These are phyloP conservation scores for Puccinia polysora DNA, from an alignment of 1,284 basidiomycete species.

Conservation along the genomic window DNA sequence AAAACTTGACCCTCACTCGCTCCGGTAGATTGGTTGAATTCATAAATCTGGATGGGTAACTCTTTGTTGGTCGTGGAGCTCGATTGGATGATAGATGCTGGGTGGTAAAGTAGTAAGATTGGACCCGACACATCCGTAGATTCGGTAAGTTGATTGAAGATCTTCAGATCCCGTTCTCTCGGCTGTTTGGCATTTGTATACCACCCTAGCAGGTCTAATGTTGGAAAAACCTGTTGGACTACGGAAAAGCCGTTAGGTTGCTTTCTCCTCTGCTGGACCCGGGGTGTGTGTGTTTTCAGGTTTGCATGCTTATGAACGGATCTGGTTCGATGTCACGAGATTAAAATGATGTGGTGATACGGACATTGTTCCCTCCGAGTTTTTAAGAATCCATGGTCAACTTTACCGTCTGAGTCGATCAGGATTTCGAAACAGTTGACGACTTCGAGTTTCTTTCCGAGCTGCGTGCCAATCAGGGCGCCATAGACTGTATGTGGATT, in stretches of 20 bases:
- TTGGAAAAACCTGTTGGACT: slow-evolving; percentile 98
- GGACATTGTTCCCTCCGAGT: slow-evolving; percentile 83
- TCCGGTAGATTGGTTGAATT: slow-evolving; percentile 8
- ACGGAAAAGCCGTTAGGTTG: slow-evolving; percentile 14
- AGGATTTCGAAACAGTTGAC: slow-evolving; percentile 92
- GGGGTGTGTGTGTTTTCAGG: not conserved
- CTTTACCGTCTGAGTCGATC: slow-evolving; percentile 53
- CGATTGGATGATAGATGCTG: slow-evolving; percentile 54
- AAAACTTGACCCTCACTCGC: slow-evolving; percentile 53
- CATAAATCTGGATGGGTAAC: slow-evolving; percentile 63
- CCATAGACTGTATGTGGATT: slow-evolving; percentile 79
- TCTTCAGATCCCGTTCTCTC: slow-evolving; percentile 65
- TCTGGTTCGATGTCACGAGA: not conserved
- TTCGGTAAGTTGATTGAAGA: slow-evolving; percentile 73
- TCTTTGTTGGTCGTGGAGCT: slow-evolving; percentile 78
- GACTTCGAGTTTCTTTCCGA: slow-evolving; percentile 88
- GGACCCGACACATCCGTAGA: slow-evolving; percentile 19
- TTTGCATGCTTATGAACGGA: not conserved
- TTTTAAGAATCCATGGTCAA: slow-evolving; percentile 73
- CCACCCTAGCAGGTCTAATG: slow-evolving; percentile 93
- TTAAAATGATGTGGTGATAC: slow-evolving; percentile 50
- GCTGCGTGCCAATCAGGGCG: slow-evolving; percentile 87
- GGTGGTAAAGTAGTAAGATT: slow-evolving; percentile 57
- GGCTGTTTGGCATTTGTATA: slow-evolving; percentile 77
- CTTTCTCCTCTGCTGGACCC: not conserved